Evolutionary conservation across 768 basidiomycete genomes (phyloP).

Genomic region (Phallus indusiatus): DNA sequence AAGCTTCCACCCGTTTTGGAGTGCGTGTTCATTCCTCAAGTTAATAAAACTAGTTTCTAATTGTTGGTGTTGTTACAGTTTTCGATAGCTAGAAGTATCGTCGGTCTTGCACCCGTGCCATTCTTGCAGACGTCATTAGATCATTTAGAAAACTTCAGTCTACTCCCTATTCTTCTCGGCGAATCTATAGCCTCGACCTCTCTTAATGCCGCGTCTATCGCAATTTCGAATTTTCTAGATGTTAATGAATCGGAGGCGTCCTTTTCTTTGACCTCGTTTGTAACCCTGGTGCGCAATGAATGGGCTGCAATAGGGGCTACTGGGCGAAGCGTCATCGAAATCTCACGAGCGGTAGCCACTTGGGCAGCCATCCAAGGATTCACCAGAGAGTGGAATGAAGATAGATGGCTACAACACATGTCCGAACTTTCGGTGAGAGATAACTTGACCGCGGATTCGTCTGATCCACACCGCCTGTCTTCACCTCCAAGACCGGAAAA

Average conservation of each 20-base stretch:
- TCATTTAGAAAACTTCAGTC: conserved; percentile 59
- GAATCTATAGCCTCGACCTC: conserved; percentile 73
- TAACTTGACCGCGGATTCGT: not conserved
- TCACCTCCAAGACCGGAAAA: not conserved
- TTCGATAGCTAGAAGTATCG: conserved; percentile 51
- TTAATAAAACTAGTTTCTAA: not conserved
- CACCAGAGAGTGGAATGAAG: conserved; percentile 74
- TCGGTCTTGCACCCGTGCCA: conserved; percentile 51
- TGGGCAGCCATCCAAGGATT: conserved; percentile 78
- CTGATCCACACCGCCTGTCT: conserved; percentile 11
- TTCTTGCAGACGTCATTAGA: conserved; percentile 53
- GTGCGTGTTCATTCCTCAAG: conserved; percentile 31
- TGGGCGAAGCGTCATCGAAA: conserved; percentile 53
- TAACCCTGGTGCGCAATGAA: conserved; percentile 70
- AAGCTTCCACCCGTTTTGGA: conserved; percentile 57
- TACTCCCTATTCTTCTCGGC: conserved; percentile 64
- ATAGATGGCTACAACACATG: conserved; percentile 54
- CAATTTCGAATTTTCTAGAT: conserved; percentile 39
- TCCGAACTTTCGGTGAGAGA: conserved; percentile 58
- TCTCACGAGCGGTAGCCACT: conserved; percentile 61
- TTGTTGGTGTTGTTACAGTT: conserved; percentile 36
- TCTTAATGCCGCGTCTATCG: conserved; percentile 62
- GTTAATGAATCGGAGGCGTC: conserved; percentile 61
- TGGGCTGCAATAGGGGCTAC: conserved; percentile 57
- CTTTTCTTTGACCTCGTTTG: conserved; percentile 73